Evolutionary conservation across 139 green algal genomes (phyloP).

Genomic region (Chlorella sp.): DNA sequence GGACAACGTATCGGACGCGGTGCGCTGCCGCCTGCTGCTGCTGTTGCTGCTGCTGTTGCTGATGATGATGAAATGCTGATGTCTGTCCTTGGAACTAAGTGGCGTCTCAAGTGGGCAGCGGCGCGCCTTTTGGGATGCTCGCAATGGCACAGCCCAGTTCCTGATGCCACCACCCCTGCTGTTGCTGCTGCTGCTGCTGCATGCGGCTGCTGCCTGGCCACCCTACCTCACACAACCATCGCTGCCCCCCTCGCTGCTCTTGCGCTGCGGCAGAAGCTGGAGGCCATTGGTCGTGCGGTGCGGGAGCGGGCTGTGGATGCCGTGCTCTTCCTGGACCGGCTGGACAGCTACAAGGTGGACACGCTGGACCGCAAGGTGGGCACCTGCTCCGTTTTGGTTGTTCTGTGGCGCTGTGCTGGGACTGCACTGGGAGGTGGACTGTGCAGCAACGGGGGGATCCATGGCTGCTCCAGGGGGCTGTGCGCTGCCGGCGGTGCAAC

Average conservation of each 20-base stretch:
- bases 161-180: too few relatives aligned
- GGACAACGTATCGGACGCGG: conserved; percentile 62
- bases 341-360: conserved; percentile 77
- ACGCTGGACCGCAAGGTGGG: conserved; percentile 55
- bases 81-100: too few relatives aligned
- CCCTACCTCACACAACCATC: too few relatives aligned
- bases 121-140: too few relatives aligned
- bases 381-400: not conserved
- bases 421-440: too few relatives aligned
- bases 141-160: too few relatives aligned
- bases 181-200: too few relatives aligned
- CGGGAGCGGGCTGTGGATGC: conserved; percentile 57
- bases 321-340: conserved; percentile 78
- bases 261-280: conserved; percentile 28
- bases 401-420: not conserved
- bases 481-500: too few relatives aligned
- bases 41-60: not conserved
- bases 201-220: too few relatives aligned
- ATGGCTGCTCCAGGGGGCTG: too few relatives aligned
- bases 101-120: too few relatives aligned
- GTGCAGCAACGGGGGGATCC: too few relatives aligned
- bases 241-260: not conserved
- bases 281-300: conserved; percentile 39
- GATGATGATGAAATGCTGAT: not conserved
- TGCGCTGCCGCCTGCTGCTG: not conserved